Percentiles rank a stretch among this genome's conserved stretches.
These are phyloP conservation scores for Starmerella gropengiesseri DNA, from an alignment of 805 yeast species.

Conservation along the genomic window DNA sequence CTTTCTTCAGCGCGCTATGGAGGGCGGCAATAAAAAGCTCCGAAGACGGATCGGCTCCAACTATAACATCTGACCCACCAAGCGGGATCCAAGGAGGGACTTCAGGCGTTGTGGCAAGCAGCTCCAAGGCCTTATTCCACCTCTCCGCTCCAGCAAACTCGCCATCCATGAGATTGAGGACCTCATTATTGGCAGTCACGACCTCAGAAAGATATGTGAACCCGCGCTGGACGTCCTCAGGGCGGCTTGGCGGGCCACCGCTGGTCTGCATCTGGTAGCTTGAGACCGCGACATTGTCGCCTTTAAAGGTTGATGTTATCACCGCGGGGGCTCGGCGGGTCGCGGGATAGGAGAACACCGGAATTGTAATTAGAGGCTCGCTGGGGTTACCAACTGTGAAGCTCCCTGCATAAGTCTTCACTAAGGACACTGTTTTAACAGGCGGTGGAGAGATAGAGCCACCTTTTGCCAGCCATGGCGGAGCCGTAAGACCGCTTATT, in stretches of 20 bases:
- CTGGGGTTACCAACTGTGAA: slow-evolving; percentile 19
- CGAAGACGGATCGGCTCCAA: slow-evolving; percentile 2
- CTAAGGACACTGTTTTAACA: background rate
- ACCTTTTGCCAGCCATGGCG: background rate
- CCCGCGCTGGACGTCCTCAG: slow-evolving; percentile 11
- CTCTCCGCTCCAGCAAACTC: slow-evolving; percentile 18
- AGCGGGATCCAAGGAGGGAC: slow-evolving; percentile 19
- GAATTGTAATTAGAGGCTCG: slow-evolving; percentile 9
- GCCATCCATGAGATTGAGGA: slow-evolving; percentile 17
- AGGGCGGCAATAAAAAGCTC: slow-evolving; percentile 15
- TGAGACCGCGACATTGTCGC: slow-evolving; percentile 8
- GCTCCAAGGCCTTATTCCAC: slow-evolving; percentile 18
- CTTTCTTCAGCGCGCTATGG: slow-evolving; percentile 9
- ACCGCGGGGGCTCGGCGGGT: slow-evolving; percentile 5
- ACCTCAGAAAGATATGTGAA: slow-evolving; percentile 13
- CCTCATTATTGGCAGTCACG: slow-evolving; percentile 11
- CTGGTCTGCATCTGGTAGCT: slow-evolving; percentile 12
- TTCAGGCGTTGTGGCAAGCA: slow-evolving; percentile 18
- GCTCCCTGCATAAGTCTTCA: slow-evolving; percentile 13
- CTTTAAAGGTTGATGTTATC: slow-evolving; percentile 6
- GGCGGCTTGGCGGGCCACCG: slow-evolving; percentile 8
- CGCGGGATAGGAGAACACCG: slow-evolving; percentile 13
- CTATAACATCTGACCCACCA: slow-evolving; percentile 11
- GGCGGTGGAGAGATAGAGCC: background rate
- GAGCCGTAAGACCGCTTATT: background rate